Evolutionary conservation across 768 basidiomycete species (phyloP), one percentile per base, ranked within the genome.

Genomic region (Leccinum ochraceum): DNA sequence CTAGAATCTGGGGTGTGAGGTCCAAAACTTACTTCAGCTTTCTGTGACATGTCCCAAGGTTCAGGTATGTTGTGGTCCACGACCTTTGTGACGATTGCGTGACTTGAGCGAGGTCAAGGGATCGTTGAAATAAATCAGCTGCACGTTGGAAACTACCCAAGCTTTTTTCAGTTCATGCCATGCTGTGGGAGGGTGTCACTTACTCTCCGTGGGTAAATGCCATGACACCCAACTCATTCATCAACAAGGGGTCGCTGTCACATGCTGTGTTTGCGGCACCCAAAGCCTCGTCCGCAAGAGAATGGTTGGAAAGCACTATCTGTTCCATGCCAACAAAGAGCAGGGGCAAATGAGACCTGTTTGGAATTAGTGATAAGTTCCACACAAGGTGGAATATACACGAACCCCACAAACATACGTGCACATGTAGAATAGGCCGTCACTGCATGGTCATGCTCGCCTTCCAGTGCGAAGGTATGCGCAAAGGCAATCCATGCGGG

Each of bases 251-350:
- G 69, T 99, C 97, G 9, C 84, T 86, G 62, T 89, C 83, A 69
- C 95, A 95, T 78, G 95, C 88, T 4, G 81, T 75, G 65, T 87
- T 78, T 4, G 95, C 89, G 1, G 95, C 92, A 62, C 85, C 81
- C 46, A 99, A 80, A 17, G 96, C 91, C 69, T 98, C 96, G 53
- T 92, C 88, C 4, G 97, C 97, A 50, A 94, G 80, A 24, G 75
- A 71, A 63, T 86, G 81, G 63, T 98, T 94, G 30, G 89, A 90
- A 7, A 99, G 80, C 69, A 89, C 88, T 39, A 99, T 92, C 66
- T 98, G 92, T 74, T 99, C 96, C 95, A 98, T 98, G 6, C 96
- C 97, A 51, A 98, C 93, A 70, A 95, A 98, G 76, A 95, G 86
- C 49, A 97, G 79, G 1, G 97, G 95, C 4, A 99, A 77, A 76